Evolutionary conservation across 192 early-diverging fungal species (phyloP).

Genomic region (Rhizophlyctis rosea): DNA sequence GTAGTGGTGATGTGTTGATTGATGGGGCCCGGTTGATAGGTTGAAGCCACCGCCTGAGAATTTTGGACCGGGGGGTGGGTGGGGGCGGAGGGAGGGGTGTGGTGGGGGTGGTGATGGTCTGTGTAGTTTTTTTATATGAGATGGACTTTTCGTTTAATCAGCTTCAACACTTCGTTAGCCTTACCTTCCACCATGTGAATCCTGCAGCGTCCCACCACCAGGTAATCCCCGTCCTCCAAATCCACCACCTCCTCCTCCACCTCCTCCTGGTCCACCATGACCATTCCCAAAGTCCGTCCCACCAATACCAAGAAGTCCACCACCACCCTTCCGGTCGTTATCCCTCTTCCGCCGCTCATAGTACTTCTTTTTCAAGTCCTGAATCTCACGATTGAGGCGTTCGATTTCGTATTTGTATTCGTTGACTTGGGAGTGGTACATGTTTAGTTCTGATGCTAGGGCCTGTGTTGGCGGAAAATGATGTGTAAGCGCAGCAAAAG

Average conservation of each 20-base stretch:
- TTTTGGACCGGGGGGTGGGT: conserved; percentile 27
- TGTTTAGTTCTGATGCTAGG: conserved; percentile 62
- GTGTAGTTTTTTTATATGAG: background rate
- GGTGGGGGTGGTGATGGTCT: background rate
- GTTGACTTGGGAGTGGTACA: conserved; percentile 63
- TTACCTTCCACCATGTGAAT: background rate
- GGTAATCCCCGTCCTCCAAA: background rate
- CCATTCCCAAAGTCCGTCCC: background rate
- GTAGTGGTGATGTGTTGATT: background rate
- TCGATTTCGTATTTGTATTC: conserved; percentile 64
- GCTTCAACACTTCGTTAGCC: background rate
- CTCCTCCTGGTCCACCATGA: background rate
- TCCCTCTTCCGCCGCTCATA: conserved; percentile 36
- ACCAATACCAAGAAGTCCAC: background rate
- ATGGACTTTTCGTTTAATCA: background rate
- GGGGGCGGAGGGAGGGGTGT: conserved; percentile 10
- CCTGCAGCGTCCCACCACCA: background rate
- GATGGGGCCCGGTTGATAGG: conserved; percentile 24
- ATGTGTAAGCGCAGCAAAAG: too few relatives aligned
- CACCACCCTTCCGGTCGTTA: background rate
- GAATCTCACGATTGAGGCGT: conserved; percentile 48
- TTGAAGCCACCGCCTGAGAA: conserved; percentile 52
- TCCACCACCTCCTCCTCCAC: background rate
- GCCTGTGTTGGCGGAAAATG: conserved; percentile 33
- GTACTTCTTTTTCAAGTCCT: conserved; percentile 59